A percentile compares a stretch with the other conserved stretches of the same genome.
phyloP scores from a whole-genome alignment of 1,139 yeast species.

The Hanseniaspora sp. region DNA sequence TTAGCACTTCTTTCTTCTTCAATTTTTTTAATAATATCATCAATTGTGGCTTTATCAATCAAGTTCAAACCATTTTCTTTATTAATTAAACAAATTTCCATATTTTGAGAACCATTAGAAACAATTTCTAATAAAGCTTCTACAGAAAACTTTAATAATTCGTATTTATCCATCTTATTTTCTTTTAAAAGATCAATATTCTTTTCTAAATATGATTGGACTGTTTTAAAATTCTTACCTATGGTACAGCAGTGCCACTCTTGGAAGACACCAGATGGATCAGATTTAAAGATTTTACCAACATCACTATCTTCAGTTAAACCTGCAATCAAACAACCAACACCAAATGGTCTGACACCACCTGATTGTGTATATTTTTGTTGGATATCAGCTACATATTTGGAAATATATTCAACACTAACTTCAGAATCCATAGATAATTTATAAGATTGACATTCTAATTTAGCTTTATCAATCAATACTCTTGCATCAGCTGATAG shows the following conservation, averaged over 20 bases:
- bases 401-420: constrained; percentile 80
- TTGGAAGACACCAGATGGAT: constrained; percentile 93
- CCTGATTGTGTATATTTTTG: constrained; percentile 97
- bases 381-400: constrained; percentile 92
- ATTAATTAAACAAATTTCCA: constrained; percentile 79
- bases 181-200: constrained; percentile 42
- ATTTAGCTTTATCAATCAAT: constrained; percentile 86
- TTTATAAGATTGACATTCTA: constrained; percentile 94
- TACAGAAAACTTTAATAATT: constrained; percentile 69
- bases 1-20: constrained; percentile 70
- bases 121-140: constrained; percentile 88
- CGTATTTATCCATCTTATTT: constrained; percentile 60
- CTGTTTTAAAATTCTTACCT: constrained; percentile 91
- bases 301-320: constrained; percentile 74
- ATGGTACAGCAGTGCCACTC: constrained; percentile 99
- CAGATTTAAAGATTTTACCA: constrained; percentile 87
- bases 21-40: constrained; percentile 63
- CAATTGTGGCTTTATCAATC: constrained; percentile 63
- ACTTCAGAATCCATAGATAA: constrained; percentile 91
- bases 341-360: constrained; percentile 93
- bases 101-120: constrained; percentile 94
- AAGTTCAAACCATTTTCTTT: constrained; percentile 42
- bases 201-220: constrained; percentile 88
- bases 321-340: constrained; percentile 89
- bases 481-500: constrained; percentile 95